Base-by-base conservation (phyloP, 75 land plant species). In the Sequoiadendron giganteum region DNA sequence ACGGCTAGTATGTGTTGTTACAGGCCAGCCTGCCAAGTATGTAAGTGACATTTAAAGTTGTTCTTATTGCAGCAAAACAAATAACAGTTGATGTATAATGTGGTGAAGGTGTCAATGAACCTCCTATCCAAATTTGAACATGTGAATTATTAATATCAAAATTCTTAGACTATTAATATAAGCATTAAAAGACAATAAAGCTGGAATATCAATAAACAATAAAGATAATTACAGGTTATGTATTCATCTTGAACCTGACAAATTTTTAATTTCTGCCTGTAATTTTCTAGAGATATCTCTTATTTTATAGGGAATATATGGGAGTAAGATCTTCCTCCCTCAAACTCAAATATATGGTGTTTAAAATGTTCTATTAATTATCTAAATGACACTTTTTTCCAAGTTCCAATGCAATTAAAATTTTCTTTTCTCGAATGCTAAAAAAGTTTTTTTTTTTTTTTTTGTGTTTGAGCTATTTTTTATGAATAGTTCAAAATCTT, bases 21-120 rank as follows among this genome's bases (percentile, higher is more conserved):
- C 87, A 42, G 87, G 87, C 21, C 87, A 77, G 30, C 85, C 85
- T 61, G 87, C 87, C 87, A 86, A 76, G 87, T 72, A 70, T 70
- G 87, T 72, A 54, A 85, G 73, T 80, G 39, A 45, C 30, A 81
- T 81, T 40, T 8, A 40, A 81, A 45, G 49, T 81, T 81, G 49
- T 25, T 45, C 3, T 81, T 45, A 28, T 81, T 81, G 1, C 30
- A 40, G 49, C 8, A 40, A 45, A 45, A 45, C 49, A 21, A 10
- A 81, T 25, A 81, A 43, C 0, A 43, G 48, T 10, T 81, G 49
- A 21, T 25, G 42, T 43, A 80, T 43, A 80, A 80, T 15, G 10
- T 80, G 42, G 28, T 80, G 25, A 78, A 72, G 75, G 42, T 39
- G 79, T 77, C 2, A 43, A 43, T 80, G 43, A 42, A 80, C 47